Percentiles rank a stretch among this genome's conserved stretches.
Evolutionary conservation across 371 early-diverging fungal genomes (phyloP).

Genomic region (Synchytrium microbalum): DNA sequence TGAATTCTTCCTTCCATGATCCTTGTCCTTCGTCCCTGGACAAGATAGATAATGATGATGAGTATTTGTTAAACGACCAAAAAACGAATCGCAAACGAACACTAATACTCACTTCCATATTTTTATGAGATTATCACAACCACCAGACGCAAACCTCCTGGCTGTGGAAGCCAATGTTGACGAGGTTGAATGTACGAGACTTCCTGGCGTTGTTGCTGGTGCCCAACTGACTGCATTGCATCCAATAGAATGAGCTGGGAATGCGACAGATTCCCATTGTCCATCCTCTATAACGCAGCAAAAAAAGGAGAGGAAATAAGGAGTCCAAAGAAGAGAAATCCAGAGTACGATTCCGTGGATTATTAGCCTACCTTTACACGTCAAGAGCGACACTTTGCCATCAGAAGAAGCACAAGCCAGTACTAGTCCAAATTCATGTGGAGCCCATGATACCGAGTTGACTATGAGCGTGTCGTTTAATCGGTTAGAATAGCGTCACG

Average conservation of each 20-base stretch:
- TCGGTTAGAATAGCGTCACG: background rate
- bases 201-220: constrained; percentile 77
- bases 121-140: constrained; percentile 93
- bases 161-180: constrained; percentile 21
- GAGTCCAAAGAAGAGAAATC: background rate
- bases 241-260: constrained; percentile 88
- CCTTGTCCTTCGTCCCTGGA: constrained; percentile 55
- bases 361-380: constrained; percentile 64
- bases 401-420: constrained; percentile 95
- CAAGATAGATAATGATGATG: background rate
- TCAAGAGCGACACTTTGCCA: constrained; percentile 83
- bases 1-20: constrained; percentile 56
- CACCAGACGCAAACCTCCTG: constrained; percentile 85
- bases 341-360: no score
- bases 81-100: constrained; percentile 1
- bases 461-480: constrained; percentile 47
- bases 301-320: background rate
- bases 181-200: constrained; percentile 63
- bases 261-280: constrained; percentile 56
- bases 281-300: constrained; percentile 56
- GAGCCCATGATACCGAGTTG: constrained; percentile 93
- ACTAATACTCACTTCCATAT: constrained; percentile 68
- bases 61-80: no score
- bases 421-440: constrained; percentile 91
- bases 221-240: constrained; percentile 94